These are phyloP conservation scores for Hygrocybe punicea DNA, from an alignment of 768 basidiomycete species.

Conservation along the genomic window DNA sequence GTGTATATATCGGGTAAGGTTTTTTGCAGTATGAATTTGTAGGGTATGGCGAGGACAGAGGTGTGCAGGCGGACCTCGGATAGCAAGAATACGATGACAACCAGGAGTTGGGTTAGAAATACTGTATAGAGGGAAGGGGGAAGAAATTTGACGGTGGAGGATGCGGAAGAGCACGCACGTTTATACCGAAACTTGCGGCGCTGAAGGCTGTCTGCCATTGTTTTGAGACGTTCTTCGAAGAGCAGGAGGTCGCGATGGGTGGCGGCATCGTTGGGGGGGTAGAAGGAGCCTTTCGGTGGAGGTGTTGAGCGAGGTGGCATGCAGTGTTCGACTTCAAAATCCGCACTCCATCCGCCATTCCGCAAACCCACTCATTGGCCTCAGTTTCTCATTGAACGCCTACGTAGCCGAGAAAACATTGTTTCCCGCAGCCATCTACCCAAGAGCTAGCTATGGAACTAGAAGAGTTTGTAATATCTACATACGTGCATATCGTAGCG, in stretches of 20 bases:
- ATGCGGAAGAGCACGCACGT: constrained; percentile 44
- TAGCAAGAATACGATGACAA: constrained; percentile 67
- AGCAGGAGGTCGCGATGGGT: constrained; percentile 86
- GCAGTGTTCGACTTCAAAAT: not conserved
- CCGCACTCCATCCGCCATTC: too few species aligned
- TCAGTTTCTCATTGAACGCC: too few species aligned
- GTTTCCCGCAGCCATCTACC: too few species aligned
- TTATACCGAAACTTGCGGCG: constrained; percentile 80
- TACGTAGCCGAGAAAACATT: too few species aligned
- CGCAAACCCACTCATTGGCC: too few species aligned
- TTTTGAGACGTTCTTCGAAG: constrained; percentile 96
- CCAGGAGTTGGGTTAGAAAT: constrained; percentile 66
- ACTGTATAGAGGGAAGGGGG: constrained; percentile 43
- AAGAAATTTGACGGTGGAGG: constrained; percentile 18
- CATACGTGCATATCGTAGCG: not conserved
- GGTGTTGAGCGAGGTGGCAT: constrained; percentile 31
- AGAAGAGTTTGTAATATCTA: not conserved
- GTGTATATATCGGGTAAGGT: constrained; percentile 52
- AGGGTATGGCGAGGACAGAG: constrained; percentile 64
- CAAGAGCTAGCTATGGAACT: too few species aligned
- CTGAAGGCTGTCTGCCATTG: constrained; percentile 79
- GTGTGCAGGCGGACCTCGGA: constrained; percentile 67
- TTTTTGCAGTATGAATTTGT: constrained; percentile 47
- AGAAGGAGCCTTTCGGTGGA: constrained; percentile 23
- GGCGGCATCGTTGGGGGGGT: constrained; percentile 67